Base-by-base conservation (phyloP, 2,329 filamentous ascomycete genomes). In the Fusarium verticillioides region DNA sequence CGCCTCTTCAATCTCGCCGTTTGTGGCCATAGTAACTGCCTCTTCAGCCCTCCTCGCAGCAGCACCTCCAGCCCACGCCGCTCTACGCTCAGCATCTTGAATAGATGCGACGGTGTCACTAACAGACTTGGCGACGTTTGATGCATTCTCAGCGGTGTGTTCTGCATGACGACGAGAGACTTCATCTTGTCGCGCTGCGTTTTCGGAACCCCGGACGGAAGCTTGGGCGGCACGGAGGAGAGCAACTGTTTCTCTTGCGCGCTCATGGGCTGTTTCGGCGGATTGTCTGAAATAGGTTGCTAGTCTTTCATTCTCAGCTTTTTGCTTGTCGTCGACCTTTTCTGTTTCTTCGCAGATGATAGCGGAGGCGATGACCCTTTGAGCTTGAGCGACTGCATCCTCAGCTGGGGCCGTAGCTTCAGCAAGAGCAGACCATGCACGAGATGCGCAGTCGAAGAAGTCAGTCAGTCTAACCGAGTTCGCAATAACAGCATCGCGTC, bases 391-490 rank as follows among this genome's bases (percentile, higher is more conserved):
- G 18, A 72, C 65, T 6, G 66, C 60, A 12, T 72, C 70, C 15
- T 72, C 70, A 1, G 66, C 70, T n/a, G 65, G 70, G 2, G 70
- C 70, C 0, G 70, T 72, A 7, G 66, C 70, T 34, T 72, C 69
- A n/a, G 60, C 70, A 1, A 72, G 36, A 1, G 60, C 52, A 47
- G 70, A 60, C 70, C 70, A 72, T 2, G 70, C 70, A 1, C 65
- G 70, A 59, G 70, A 58, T 5, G 70, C 70, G 0, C 61, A 70
- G 19, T 72, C 70, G 0, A 62, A 73, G 12, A 73, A 72, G 23
- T 72, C 70, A 0, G 70, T 66, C 3, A 66, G 30, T 13, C 43
- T 59, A 3, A 72, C 23, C 0, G 56, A 44, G 3, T 66, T 70
- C 1, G 70, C 10, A 36, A 28, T 52, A 16, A 72, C 36, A 9